Evolutionary conservation across 441 rosid species (phyloP).

Genomic region (Francoa sonchifolia): DNA sequence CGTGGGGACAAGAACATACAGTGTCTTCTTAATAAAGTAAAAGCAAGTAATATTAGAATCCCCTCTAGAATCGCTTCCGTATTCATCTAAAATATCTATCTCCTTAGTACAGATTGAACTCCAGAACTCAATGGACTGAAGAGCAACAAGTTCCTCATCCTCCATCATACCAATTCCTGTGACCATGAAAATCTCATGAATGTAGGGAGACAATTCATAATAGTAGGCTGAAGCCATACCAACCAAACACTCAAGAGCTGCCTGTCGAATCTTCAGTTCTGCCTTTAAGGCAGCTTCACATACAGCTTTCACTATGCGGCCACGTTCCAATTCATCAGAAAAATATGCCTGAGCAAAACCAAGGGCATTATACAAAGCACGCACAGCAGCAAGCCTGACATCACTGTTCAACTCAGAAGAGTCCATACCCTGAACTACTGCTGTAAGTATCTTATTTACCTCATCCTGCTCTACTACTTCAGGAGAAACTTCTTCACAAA

Average conservation of each 20-base stretch:
- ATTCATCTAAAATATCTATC: constrained; percentile 3
- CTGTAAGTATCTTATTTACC: constrained; percentile 4
- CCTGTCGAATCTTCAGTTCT: constrained; percentile 1
- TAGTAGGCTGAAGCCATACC: constrained; percentile 2
- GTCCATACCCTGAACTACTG: constrained; percentile 3
- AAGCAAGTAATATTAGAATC: constrained; percentile 5
- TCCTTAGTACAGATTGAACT: constrained; percentile 4
- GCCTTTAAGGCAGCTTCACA: background rate
- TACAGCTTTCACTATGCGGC: background rate
- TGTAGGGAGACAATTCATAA: constrained; percentile 1
- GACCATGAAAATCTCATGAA: constrained; percentile 4
- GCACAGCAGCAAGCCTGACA: constrained; percentile 4
- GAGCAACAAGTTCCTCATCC: constrained; percentile 1
- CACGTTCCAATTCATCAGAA: constrained; percentile 3
- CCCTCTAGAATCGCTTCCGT: background rate
- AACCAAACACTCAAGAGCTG: constrained; percentile 6
- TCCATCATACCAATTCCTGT: constrained; percentile 1
- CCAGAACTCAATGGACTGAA: constrained; percentile 5
- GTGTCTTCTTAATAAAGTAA: constrained; percentile 3
- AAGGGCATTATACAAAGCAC: constrained; percentile 1
- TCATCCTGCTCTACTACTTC: constrained; percentile 1
- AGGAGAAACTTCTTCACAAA: constrained; percentile 2
- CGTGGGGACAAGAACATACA: constrained; percentile 1
- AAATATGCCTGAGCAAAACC: constrained; percentile 3
- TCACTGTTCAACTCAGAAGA: background rate